Conservation (phyloP, 129 eudicot genomes). For the Ambrosia trifida region DNA sequence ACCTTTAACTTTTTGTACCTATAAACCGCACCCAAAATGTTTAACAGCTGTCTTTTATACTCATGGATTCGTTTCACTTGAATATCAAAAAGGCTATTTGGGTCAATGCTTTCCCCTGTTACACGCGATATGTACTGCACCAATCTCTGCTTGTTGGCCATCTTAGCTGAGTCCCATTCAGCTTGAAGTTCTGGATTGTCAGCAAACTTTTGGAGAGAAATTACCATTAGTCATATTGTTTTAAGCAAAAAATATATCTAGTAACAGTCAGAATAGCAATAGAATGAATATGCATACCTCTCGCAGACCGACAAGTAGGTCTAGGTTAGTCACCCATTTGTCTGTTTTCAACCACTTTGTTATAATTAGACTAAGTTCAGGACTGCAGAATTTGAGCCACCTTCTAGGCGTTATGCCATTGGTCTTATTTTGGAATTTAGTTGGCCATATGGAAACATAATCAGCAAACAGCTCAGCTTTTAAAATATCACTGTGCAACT, state of each 20-base stretch:
- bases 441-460: slow-evolving; percentile 95
- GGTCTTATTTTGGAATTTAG: slow-evolving; percentile 95
- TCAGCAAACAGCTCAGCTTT: slow-evolving; percentile 84
- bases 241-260: slow-evolving; percentile 1
- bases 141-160: slow-evolving; percentile 87
- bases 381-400: slow-evolving; percentile 95
- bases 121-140: slow-evolving; percentile 71
- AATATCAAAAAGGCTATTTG: slow-evolving; percentile 89
- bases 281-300: slow-evolving; percentile 48
- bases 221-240: slow-evolving; percentile 15
- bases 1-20: slow-evolving; percentile 99
- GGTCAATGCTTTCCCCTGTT: slow-evolving; percentile 89
- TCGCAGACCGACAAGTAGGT: slow-evolving; percentile 80
- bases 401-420: slow-evolving; percentile 99
- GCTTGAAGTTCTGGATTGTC: slow-evolving; percentile 77
- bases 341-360: slow-evolving; percentile 99
- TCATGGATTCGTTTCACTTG: slow-evolving; percentile 99
- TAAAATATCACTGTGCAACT: slow-evolving; percentile 94
- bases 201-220: slow-evolving; percentile 64
- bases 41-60: slow-evolving; percentile 92
- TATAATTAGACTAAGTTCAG: slow-evolving; percentile 88
- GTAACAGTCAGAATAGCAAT: neutral
- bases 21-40: slow-evolving; percentile 90
- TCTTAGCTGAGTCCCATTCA: slow-evolving; percentile 95
- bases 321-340: slow-evolving; percentile 93